These are phyloP conservation scores for Xylogone sp. DNA, from an alignment of 2,329 filamentous ascomycete genomes.

Conservation along the genomic window DNA sequence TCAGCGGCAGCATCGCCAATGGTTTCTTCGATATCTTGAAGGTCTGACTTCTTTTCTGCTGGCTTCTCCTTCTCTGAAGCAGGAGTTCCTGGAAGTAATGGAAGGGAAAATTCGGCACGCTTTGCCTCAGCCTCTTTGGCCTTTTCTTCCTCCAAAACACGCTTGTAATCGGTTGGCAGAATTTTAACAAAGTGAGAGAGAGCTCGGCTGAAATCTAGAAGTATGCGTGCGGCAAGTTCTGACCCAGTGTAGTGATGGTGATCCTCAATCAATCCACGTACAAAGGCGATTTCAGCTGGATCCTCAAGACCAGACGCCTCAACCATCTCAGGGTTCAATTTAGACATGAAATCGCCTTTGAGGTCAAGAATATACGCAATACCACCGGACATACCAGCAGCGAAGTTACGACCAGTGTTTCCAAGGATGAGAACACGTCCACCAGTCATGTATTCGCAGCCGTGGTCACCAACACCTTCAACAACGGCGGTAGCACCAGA, in stretches of 20 bases:
- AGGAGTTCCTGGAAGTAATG: conserved; percentile 66
- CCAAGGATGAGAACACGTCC: conserved; percentile 86
- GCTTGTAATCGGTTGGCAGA: conserved; percentile 93
- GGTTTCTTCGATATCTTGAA: conserved; percentile 84
- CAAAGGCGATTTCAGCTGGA: conserved; percentile 81
- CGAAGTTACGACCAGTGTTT: conserved; percentile 91
- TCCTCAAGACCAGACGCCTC: conserved; percentile 83
- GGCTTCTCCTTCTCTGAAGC: conserved; percentile 57
- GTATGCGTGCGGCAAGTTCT: conserved; percentile 85
- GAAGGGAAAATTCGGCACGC: conserved; percentile 77
- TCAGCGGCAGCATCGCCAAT: conserved; percentile 79
- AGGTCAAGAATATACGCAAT: conserved; percentile 94
- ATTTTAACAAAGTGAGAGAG: conserved; percentile 91
- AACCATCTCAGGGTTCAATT: conserved; percentile 98
- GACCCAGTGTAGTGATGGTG: conserved; percentile 98
- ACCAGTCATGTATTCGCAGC: conserved; percentile 98
- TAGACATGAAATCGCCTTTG: conserved; percentile 82
- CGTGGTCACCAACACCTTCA: conserved; percentile 93
- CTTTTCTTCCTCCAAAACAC: conserved; percentile 80
- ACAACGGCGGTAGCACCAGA: conserved; percentile 95
- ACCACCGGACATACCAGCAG: conserved; percentile 96
- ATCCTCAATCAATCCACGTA: conserved; percentile 90
- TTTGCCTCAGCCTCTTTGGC: conserved; percentile 82
- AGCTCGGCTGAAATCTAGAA: conserved; percentile 93
- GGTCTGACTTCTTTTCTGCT: conserved; percentile 64